phyloP scores from a whole-genome alignment of 768 basidiomycete species.

The Leccinum aurantiacum region DNA sequence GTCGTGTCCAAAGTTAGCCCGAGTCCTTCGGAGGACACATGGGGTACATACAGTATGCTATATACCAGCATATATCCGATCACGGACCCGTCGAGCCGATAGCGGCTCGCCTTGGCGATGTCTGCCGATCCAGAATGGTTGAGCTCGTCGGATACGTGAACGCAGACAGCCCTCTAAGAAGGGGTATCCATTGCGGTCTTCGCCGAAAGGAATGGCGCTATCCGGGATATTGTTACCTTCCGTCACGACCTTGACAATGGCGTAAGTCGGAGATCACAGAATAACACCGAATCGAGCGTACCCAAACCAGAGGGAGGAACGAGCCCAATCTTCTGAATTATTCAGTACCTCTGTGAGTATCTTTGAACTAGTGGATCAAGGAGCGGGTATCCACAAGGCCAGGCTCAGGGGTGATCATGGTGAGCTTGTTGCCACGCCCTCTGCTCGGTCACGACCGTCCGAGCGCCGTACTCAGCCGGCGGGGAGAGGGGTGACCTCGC shows the following conservation, averaged over 20 bases:
- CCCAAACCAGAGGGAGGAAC: constrained; percentile 33
- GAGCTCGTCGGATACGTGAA: not conserved
- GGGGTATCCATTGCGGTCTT: constrained; percentile 30
- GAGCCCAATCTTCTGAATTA: constrained; percentile 29
- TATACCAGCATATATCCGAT: constrained; percentile 34
- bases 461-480: constrained; percentile 7
- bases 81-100: constrained; percentile 32
- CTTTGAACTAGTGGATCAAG: constrained; percentile 27
- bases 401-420: constrained; percentile 8
- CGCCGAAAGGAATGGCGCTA: constrained; percentile 33
- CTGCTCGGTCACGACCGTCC: constrained; percentile 5
- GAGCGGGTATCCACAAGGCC: constrained; percentile 9
- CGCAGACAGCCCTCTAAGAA: constrained; percentile 26
- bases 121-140: constrained; percentile 19
- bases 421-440: constrained; percentile 6
- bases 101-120: constrained; percentile 33
- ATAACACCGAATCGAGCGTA: constrained; percentile 5
- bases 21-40: not conserved
- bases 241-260: constrained; percentile 24
- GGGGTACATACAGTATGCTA: constrained; percentile 29
- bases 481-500: constrained; percentile 11
- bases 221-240: constrained; percentile 31
- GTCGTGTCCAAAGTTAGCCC: not conserved
- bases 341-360: constrained; percentile 30
- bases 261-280: not conserved